A percentile compares a stretch with the other conserved stretches of the same genome.
These are phyloP conservation scores for Blechomonas ayalai DNA, from an alignment of 208 protist genomes.

Conservation along the genomic window DNA sequence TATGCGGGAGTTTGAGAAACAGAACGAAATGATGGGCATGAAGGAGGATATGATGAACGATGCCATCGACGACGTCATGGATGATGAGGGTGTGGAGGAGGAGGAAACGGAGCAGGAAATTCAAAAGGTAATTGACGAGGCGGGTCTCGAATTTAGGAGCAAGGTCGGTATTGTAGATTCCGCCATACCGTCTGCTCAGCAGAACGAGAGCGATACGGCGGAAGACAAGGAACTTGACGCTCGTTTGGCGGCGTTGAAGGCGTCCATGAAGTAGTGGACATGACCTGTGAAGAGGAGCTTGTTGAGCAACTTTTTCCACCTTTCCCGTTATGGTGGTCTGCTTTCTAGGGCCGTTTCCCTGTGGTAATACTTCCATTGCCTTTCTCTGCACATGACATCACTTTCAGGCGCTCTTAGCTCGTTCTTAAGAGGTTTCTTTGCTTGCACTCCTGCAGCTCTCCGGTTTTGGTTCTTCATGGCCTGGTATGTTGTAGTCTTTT, in stretches of 20 bases:
- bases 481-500: too few species aligned
- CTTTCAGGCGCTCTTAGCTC: too few species aligned
- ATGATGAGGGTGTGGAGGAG: constrained; percentile 89
- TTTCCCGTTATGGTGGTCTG: neutral
- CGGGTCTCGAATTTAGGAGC: constrained; percentile 79
- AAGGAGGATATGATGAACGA: constrained; percentile 99
- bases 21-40: constrained; percentile 97
- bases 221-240: constrained; percentile 81
- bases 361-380: neutral
- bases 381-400: neutral
- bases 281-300: neutral
- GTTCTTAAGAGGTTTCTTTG: too few species aligned
- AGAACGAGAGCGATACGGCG: constrained; percentile 29
- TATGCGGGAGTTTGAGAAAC: constrained; percentile 97
- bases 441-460: too few species aligned
- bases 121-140: constrained; percentile 89
- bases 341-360: constrained; percentile 2
- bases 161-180: constrained; percentile 63
- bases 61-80: constrained; percentile 88
- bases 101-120: constrained; percentile 88
- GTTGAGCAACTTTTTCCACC: neutral
- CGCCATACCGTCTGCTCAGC: constrained; percentile 25
- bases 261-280: constrained; percentile 55
- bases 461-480: too few species aligned
- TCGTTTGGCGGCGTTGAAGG: constrained; percentile 68